These are phyloP conservation scores for Cordyceps fumosorosea DNA, from an alignment of 2,329 filamentous ascomycete genomes.

Conservation along the genomic window DNA sequence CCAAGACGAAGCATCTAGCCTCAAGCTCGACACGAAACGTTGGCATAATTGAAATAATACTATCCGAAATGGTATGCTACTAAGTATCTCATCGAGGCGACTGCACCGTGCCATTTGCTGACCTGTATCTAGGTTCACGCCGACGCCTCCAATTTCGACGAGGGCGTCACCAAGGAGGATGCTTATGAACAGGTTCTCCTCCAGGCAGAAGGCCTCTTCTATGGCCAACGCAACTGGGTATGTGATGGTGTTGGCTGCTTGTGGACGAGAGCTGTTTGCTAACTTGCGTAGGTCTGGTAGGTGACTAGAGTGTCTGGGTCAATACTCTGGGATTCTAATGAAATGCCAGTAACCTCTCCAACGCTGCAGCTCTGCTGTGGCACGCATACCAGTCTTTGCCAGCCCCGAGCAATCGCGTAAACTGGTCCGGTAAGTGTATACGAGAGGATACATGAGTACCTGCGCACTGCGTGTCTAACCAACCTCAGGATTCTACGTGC, in stretches of 20 bases:
- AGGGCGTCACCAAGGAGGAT: constrained; percentile 60
- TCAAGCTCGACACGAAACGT: neutral
- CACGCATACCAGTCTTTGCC: constrained; percentile 70
- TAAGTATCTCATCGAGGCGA: neutral
- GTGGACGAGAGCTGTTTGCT: neutral
- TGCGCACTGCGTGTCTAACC: neutral
- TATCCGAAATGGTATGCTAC: constrained; percentile 8
- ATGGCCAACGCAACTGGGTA: constrained; percentile 76
- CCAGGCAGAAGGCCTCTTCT: constrained; percentile 62
- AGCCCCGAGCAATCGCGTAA: constrained; percentile 58
- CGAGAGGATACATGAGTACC: neutral
- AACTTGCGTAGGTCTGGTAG: constrained; percentile 19
- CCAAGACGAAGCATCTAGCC: neutral
- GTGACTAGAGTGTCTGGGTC: neutral
- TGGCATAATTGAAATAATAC: neutral
- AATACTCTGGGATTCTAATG: neutral
- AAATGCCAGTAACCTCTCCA: constrained; percentile 63
- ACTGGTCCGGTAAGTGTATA: constrained; percentile 59
- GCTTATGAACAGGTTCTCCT: constrained; percentile 69
- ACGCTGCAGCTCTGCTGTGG: constrained; percentile 70
- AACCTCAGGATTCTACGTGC: constrained; percentile 62
- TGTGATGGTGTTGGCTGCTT: constrained; percentile 17
- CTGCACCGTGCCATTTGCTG: neutral
- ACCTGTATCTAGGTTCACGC: constrained; percentile 59
- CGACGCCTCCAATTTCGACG: constrained; percentile 66